Evolutionary conservation across 352 stramenopile species (phyloP), one percentile per base, ranked within the genome.

Genomic region (Phytophthora vignae): DNA sequence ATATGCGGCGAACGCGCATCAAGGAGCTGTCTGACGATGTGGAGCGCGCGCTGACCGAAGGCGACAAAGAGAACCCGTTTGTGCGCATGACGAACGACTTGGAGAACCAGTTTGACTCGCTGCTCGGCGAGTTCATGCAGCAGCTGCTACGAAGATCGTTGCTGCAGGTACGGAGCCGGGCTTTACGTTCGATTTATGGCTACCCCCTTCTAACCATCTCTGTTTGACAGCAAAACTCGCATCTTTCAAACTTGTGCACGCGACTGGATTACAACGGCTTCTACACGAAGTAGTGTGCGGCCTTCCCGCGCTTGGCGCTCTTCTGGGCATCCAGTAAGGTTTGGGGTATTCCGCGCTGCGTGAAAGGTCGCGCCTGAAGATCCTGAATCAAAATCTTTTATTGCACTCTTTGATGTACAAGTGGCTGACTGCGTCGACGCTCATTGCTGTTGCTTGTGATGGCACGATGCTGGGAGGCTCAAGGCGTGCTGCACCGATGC

Each of bases 71-170:
- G 22, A 95, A 95, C 48, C 81, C 79, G 22, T 96, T 95, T 64
- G 82, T 91, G 19, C 78, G 81, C 14, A 91, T 90, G 71, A 96
- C 89, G 5, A 81, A 83, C 54, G 87, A 96, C 33, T 58, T 96
- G 22, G 88, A 96, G 67, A 90, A 89, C 48, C 88, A 95, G 21
- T 97, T 98, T 54, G 88, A 97, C 64, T 91, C 90, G 27, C 76
- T 97, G 19, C 78, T 98, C 19, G 76, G 74, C 8, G 85, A 97
- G 44, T 97, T 98, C 49, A 96, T 98, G 90, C 84, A 93, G 64
- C 83, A 97, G 77, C 69, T 98, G 52, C 67, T 95, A 33, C 84
- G 81, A n/a, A 83, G 89, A 10, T 97, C 90, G 14, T 77, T 90
- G 19, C 62, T 96, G 14, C 87, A 97, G 87, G 90, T 97, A 73